Evolutionary conservation across 371 early-diverging fungal species (phyloP).

Genomic region (Apophysomyces sp.): DNA sequence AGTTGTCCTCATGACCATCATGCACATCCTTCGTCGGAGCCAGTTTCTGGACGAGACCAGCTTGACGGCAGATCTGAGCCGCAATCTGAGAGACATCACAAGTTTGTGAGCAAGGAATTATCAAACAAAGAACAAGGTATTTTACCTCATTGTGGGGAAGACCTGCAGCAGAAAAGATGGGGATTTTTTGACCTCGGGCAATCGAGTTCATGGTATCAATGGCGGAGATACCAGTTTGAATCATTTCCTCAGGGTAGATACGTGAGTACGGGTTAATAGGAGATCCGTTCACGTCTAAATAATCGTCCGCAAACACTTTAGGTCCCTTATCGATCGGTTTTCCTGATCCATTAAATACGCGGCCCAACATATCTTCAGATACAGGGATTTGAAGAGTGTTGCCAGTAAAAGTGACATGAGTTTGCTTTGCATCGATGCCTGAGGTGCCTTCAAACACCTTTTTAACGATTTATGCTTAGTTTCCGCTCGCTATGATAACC

Average conservation of each 20-base stretch:
- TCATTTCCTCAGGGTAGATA: constrained; percentile 99
- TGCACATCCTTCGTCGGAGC: constrained; percentile 90
- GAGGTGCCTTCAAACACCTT: constrained; percentile 99
- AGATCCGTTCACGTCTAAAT: constrained; percentile 97
- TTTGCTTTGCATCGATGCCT: constrained; percentile 98
- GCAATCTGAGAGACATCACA: constrained; percentile 84
- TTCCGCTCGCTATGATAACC: too few species aligned
- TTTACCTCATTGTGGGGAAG: constrained; percentile 99
- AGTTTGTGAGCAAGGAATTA: too few species aligned
- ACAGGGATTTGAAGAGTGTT: constrained; percentile 98
- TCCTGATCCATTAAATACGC: constrained; percentile 99
- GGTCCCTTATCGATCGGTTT: constrained; percentile 99
- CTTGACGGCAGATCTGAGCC: constrained; percentile 99
- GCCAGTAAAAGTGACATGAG: constrained; percentile 98
- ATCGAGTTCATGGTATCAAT: constrained; percentile 99
- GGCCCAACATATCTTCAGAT: constrained; percentile 99
- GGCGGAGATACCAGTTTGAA: constrained; percentile 99
- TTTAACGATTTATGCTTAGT: too few species aligned
- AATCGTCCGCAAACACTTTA: constrained; percentile 99
- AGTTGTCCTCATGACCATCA: constrained; percentile 99
- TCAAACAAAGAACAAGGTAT: too few species aligned
- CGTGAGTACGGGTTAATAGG: constrained; percentile 99
- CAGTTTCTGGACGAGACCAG: constrained; percentile 94
- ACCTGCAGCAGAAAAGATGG: constrained; percentile 99
- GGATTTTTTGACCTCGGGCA: constrained; percentile 99